A percentile compares a stretch with the other conserved stretches of the same genome.
These are phyloP conservation scores for Phallus indusiatus DNA, from an alignment of 768 basidiomycete genomes.

Conservation along the genomic window DNA sequence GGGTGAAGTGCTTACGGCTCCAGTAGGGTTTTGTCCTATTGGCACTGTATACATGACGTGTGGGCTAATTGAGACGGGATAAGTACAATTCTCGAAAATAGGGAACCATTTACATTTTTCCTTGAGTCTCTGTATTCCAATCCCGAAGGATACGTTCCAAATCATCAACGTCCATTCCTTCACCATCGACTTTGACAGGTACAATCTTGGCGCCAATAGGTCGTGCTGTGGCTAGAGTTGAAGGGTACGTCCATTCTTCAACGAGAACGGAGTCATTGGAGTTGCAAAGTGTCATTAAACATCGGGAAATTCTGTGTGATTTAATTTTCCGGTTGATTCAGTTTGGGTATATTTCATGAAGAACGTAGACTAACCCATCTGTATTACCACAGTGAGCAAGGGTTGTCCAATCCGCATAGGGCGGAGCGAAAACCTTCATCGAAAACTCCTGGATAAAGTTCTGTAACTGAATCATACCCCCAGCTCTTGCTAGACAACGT, in stretches of 20 bases:
- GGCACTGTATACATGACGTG: conserved; percentile 69
- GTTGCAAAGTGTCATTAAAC: conserved; percentile 52
- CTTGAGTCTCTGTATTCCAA: conserved; percentile 56
- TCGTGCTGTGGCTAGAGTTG: conserved; percentile 30
- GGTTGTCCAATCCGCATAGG: conserved; percentile 48
- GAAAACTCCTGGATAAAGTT: conserved; percentile 51
- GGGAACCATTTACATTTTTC: conserved; percentile 11
- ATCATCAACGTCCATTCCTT: conserved; percentile 57
- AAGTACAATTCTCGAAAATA: conserved; percentile 4
- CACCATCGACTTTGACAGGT: conserved; percentile 56
- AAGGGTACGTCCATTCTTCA: conserved; percentile 73
- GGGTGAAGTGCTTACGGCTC: conserved; percentile 38
- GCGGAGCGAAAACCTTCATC: conserved; percentile 40
- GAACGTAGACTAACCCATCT: conserved; percentile 33
- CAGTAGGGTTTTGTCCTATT: conserved; percentile 80
- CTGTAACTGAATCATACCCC: conserved; percentile 49
- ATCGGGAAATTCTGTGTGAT: conserved; percentile 47
- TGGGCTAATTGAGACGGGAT: conserved; percentile 34
- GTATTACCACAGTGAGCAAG: conserved; percentile 62
- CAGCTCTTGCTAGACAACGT: conserved; percentile 24
- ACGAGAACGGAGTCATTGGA: conserved; percentile 50
- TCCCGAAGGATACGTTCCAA: conserved; percentile 48
- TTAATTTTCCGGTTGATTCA: neutral
- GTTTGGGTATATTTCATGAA: conserved; percentile 10
- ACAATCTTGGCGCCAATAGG: conserved; percentile 37